phyloP scores from a whole-genome alignment of 225 moss, liverwort and hornwort species.

The Antitrichia curtipendula region DNA sequence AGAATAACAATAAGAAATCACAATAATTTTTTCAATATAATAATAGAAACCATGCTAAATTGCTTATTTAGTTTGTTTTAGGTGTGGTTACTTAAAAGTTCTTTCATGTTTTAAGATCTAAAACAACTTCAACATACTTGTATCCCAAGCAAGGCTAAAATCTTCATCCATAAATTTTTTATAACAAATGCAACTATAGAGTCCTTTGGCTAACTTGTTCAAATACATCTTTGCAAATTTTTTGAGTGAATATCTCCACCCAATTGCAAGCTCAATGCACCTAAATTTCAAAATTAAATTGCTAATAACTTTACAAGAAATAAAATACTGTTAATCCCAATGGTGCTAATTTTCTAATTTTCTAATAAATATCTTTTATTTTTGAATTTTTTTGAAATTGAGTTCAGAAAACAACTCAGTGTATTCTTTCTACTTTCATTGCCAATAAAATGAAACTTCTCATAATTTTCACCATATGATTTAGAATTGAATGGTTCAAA shows the following conservation, averaged over 20 bases:
- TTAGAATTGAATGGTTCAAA: not conserved
- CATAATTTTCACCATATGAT: too few species aligned
- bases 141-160: not conserved
- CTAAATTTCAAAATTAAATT: too few species aligned
- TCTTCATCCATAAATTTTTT: not conserved
- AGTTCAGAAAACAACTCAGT: not conserved
- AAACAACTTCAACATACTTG: not conserved
- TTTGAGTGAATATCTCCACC: accelerated
- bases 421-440: not conserved
- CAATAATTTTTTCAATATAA: not conserved
- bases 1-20: not conserved
- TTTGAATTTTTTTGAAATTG: not conserved
- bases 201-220: not conserved
- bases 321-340: not conserved
- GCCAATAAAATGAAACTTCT: not conserved
- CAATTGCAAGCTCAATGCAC: not conserved
- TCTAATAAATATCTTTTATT: too few species aligned
- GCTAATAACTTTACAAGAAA: not conserved
- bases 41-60: not conserved
- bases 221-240: accelerated
- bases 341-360: too few species aligned
- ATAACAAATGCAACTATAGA: accelerated
- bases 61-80: not conserved
- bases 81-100: not conserved
- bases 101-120: not conserved